Evolutionary conservation across 345 rosid genomes (phyloP), one percentile per base, ranked within the genome.

Genomic region (Lepidium sativum): DNA sequence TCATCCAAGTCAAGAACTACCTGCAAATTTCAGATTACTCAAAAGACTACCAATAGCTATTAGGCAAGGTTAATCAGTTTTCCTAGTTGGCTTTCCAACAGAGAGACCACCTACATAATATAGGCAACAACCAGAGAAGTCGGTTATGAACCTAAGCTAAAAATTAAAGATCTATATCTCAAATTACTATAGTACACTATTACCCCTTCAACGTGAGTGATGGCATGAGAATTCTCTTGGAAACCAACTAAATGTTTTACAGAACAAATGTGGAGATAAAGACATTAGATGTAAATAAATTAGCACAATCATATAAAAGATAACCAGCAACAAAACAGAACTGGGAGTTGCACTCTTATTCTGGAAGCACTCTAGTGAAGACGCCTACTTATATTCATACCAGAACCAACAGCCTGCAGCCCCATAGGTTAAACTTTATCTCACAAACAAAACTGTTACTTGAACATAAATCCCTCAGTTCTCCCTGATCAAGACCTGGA

Each of bases 1-100:
- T 92, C 98, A 76, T 92, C 98, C 83, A 92, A 81, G 76, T 89
- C 96, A 5, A 92, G 92, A 72, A 92, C 95, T 42, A 92, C 98
- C 98, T 89, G 78, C 54, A 76, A 33, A 42, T 32, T 21, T 18
- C 51, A 53, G 15, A 16, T 4, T 17, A 51, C 60, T 64, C 47
- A 29, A 16, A 63, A 41, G 34, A 62, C 11, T 23, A 47, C 21
- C 59, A 27, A 25, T 38, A 49, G 48, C 48, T 51, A 62, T 14
- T 48, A 14, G 42, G 42, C 15, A 12, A 38, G 29, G 27, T 63
- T 25, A 63, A 16, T 25, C 8, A 6, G 37, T 23, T 62, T 42
- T 42, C 11, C 15, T 58, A 37, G 41, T 41, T 15, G 1, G 9
- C n/a, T 60, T 49, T 49, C 21, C 11, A n/a, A 32, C 20, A 48